Conservation (phyloP, 257 asterid genomes). For the Dorcoceras hygrometricum region DNA sequence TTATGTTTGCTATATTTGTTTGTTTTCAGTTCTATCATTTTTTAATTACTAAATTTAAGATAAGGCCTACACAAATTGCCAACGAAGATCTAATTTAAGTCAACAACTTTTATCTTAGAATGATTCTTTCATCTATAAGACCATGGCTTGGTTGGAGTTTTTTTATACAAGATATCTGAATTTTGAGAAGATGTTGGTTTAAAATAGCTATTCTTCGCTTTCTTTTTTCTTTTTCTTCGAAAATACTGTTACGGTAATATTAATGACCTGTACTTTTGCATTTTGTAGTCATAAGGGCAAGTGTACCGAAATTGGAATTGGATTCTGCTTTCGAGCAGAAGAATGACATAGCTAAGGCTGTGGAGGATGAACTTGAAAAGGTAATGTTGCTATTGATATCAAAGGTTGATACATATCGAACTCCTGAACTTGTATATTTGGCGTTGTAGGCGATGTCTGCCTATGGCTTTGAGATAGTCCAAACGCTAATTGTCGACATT, state of each 20-base stretch:
- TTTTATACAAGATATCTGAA: background rate
- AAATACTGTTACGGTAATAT: background rate
- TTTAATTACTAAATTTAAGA: too few species aligned
- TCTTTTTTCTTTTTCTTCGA: too few species aligned
- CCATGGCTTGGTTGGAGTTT: background rate
- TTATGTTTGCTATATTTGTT: background rate
- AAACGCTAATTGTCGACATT: slow-evolving; percentile 25
- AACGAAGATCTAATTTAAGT: background rate
- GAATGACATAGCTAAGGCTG: slow-evolving; percentile 26
- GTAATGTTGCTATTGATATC: background rate
- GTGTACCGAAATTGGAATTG: slow-evolving; percentile 16
- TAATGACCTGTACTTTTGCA: background rate
- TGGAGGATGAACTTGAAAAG: slow-evolving; percentile 25
- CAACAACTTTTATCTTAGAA: background rate
- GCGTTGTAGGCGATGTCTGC: slow-evolving; percentile 22
- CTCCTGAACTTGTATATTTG: background rate
- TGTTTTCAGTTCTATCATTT: too few species aligned
- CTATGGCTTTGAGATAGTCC: slow-evolving; percentile 26
- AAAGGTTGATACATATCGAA: background rate
- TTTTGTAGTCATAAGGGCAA: slow-evolving; percentile 19
- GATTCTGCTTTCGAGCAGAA: slow-evolving; percentile 24
- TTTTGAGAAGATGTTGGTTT: slow-evolving; percentile 1
- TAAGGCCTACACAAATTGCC: too few species aligned
- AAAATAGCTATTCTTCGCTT: background rate
- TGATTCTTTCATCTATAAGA: background rate